A percentile compares a stretch with the other conserved stretches of the same genome.
These are phyloP conservation scores for Clavariopsis aquatica DNA, from an alignment of 495 filamentous ascomycete species.

Conservation along the genomic window DNA sequence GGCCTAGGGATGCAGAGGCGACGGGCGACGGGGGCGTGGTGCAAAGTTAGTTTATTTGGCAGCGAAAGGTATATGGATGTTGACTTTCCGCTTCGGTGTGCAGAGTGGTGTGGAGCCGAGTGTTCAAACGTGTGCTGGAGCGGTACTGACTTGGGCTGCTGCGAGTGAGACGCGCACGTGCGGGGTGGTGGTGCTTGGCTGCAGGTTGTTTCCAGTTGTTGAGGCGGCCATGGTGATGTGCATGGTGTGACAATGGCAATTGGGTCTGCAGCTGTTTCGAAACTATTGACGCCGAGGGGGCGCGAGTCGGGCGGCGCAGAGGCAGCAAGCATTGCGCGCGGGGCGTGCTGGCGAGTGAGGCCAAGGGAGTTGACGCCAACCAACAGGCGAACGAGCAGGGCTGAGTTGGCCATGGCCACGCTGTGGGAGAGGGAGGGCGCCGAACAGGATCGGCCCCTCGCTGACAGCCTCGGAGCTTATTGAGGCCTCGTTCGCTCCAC, in stretches of 20 bases:
- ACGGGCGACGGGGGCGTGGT: too few species aligned
- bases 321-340: not conserved
- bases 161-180: conserved; percentile 1
- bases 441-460: not conserved
- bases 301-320: not conserved
- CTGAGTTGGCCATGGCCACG: not conserved
- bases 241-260: not conserved
- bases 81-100: too few species aligned
- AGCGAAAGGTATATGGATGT: too few species aligned
- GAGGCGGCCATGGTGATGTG: not conserved
- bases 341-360: not conserved
- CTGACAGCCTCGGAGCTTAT: conserved; percentile 19
- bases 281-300: not conserved
- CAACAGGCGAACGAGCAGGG: not conserved
- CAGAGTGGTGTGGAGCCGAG: not conserved
- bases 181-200: not conserved
- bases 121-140: not conserved
- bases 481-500: not conserved
- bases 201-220: not conserved
- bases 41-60: too few species aligned
- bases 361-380: not conserved
- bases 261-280: conserved; percentile 1
- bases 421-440: not conserved
- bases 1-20: too few species aligned
- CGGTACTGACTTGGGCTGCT: too few species aligned